Conservation (phyloP, 2,329 filamentous ascomycete species). For the Sclerotinia trifoliorum region DNA sequence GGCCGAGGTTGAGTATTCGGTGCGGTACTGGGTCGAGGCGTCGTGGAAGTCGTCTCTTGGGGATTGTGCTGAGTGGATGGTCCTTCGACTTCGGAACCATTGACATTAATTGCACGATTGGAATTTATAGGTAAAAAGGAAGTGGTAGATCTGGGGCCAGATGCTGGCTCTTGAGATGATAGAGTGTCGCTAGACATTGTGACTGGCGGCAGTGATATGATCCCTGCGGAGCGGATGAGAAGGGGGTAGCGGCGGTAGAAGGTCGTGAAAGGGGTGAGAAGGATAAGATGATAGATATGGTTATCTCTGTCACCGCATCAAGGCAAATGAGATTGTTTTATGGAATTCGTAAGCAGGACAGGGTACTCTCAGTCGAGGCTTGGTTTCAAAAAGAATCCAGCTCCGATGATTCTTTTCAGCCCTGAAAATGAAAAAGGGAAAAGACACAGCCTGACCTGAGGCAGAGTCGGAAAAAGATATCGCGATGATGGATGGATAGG, state of each 20-base stretch:
- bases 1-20: conserved; percentile 45
- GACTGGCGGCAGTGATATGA: neutral
- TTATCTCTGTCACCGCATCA: conserved; percentile 21
- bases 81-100: conserved; percentile 2
- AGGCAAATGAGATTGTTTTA: conserved; percentile 1
- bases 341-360: conserved; percentile 19
- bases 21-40: conserved; percentile 46
- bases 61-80: conserved; percentile 29
- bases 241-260: neutral
- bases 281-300: conserved; percentile 7
- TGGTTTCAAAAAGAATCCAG: conserved; percentile 26
- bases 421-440: conserved; percentile 18
- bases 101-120: conserved; percentile 46
- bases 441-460: conserved; percentile 29
- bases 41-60: conserved; percentile 56
- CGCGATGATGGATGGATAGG: neutral
- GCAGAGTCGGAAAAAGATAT: conserved; percentile 18
- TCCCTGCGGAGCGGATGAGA: conserved; percentile 8
- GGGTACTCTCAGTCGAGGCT: conserved; percentile 31
- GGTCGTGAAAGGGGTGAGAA: neutral
- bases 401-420: conserved; percentile 26
- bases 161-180: conserved; percentile 14
- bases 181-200: conserved; percentile 6
- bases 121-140: conserved; percentile 61
- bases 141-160: conserved; percentile 24